Evolutionary conservation across 768 basidiomycete genomes (phyloP), one percentile per base, ranked within the genome.

Genomic region (Psilocybe cubensis): DNA sequence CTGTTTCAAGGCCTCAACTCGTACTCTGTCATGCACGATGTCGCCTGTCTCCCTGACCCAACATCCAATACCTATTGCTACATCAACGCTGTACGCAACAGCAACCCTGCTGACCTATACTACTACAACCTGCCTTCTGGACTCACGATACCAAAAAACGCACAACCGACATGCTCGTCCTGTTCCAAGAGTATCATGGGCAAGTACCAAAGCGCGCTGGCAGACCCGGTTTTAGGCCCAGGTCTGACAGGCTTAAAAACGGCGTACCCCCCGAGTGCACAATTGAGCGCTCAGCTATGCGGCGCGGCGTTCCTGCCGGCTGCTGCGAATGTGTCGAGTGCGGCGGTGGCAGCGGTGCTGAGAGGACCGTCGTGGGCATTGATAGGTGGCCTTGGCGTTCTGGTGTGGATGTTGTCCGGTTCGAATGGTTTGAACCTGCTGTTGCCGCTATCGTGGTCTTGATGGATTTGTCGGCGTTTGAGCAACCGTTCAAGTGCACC

Each of bases 101-200:
- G 77, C 2, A 83, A 85, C 56, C 83, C 88, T 0, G 80, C 85
- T 20, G 89, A 91, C 67, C 69, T 85, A n/a, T 91, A 86, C 75
- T 83, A 85, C 69, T 94, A 91, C 74, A 70, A 76, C 31, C 78
- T 94, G 10, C 86, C 87, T 3, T 79, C 87, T 10, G 90, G 87
- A 11, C 72, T 76, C 21, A 54, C 63, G 10, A 72, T 91, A 1
- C 85, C 87, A 4, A 75, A 78, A 55, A 71, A 72, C 20, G 76
- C 81, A 14, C 70, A 63, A 17, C 81, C 80, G 17, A 77, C 83
- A 14, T 94, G 92, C 68, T 87, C 84, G 2, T 56, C 77, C 4
- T 94, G 92, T 70, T 83, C 83, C 20, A 80, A 83, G 68, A 77
- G 69, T 59, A 58, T 91, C 9, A 80, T 94, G 81, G 69, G 66